Base-by-base conservation (phyloP, 768 basidiomycete genomes). In the Mycena chlorophos region DNA sequence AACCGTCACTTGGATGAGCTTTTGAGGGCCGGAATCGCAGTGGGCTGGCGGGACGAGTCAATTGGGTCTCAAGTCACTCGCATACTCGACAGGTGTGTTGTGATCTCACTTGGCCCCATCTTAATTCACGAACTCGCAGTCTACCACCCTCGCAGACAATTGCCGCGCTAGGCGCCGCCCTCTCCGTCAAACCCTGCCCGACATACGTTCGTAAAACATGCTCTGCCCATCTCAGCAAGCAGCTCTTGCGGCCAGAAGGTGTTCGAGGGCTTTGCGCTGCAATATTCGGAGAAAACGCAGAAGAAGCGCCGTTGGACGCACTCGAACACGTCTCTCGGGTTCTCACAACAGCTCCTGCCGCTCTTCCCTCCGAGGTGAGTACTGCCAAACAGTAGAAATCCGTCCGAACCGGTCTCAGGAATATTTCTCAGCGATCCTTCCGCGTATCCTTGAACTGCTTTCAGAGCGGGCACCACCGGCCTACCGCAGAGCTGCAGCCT, bases 321-420 rank as follows among this genome's bases (percentile, higher is more conserved):
- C 75, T 94, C 26, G 87, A 93, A 55, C 86, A 87, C 52, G 75
- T 92, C 28, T 78, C 89, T 19, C 75, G 73, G 5, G 77, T 91
- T 19, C 66, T 97, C 47, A 76, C 73, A 39, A 72, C 84, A n/a
- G 75, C 86, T 13, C 92, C 93, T 0, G 69, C 78, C 0, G 75
- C 72, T 13, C 79, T 82, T 69, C 69, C 74, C 6, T 67, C 79
- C 14, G 73, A 85, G 72, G 91, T 89, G 62, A 49, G 80, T 40
- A 46, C 6, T 42, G 8, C 40, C 40, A 34, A n/a, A n/a, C n/a
- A 34, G 31, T 3, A 3, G 42, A 28, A 56, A 49, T 28, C 37
- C 34, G 25, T 13, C 19, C 23, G 12, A 27, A 25, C 55, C 61
- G 12, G 50, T 49, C 52, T 13, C 25, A 94, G 91, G 78, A 78